Base-by-base conservation (phyloP, 805 yeast genomes). In the Candida ponderosae region DNA sequence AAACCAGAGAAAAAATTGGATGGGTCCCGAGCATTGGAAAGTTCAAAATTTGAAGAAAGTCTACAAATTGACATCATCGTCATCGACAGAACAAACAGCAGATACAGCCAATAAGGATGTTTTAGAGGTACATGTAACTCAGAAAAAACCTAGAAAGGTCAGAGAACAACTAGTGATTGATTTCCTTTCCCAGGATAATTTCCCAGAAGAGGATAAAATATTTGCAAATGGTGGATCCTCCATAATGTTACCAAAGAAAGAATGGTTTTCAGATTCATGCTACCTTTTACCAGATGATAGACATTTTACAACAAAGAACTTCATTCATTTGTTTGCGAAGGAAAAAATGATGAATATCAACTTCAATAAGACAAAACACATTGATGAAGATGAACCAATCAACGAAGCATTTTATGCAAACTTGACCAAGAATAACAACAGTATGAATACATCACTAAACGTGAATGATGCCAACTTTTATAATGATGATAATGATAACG, bases 21-120 rank as follows among this genome's bases (percentile, higher is more conserved):
- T 95, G 28, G 97, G 97, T 4, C 83, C 90, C 13, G 90, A 85
- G 47, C 93, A 86, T 60, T 90, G 97, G 97, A 83, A 81, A 57
- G 81, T 90, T 18, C 63, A 71, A 27, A 73, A 75, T 20, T 56
- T 81, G 32, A 80, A 75, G 50, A 45, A 31, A 16, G n/a, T 24
- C 3, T 30, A 64, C 64, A 47, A 43, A 16, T n/a, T 38, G 9
- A 27, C 31, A 37, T 40, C n/a, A 5, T 16, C 27, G 10, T 37
- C 30, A 18, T 24, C 14, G 21, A 38, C 29, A 5, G 34, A 15
- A 14, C 18, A 24, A 6, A 4, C 18, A 11, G 28, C 32, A 15
- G 26, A 33, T 27, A n/a, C 34, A 4, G 32, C 20, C 13, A 23
- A 31, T n/a, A 33, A 10, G 11, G 37, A 18, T 6, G 29, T 31